These are phyloP conservation scores for Xerocomellus intermedius DNA, from an alignment of 768 basidiomycete species.

Conservation along the genomic window DNA sequence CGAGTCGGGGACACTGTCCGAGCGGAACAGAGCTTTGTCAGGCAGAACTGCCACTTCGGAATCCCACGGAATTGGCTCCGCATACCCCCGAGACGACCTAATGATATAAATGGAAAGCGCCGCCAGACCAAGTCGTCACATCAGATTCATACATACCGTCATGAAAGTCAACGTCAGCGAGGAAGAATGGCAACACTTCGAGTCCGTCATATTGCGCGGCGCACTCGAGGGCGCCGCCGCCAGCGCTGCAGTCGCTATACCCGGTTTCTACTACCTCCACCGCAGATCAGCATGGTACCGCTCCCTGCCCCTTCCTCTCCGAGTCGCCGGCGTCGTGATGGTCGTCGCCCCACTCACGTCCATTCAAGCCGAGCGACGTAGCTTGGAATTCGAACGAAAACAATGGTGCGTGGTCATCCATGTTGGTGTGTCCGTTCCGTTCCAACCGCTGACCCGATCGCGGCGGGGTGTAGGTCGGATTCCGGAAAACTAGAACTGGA, in stretches of 20 bases:
- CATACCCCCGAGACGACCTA: background rate
- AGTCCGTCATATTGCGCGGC: slow-evolving; percentile 57
- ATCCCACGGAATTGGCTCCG: background rate
- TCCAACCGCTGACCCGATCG: background rate
- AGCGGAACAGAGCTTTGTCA: too few species aligned
- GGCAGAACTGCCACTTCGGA: background rate
- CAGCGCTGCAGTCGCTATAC: slow-evolving; percentile 48
- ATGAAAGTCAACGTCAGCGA: slow-evolving; percentile 33
- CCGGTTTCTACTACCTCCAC: slow-evolving; percentile 52
- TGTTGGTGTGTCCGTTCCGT: too few species aligned
- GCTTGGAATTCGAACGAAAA: slow-evolving; percentile 59
- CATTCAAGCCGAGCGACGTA: slow-evolving; percentile 73
- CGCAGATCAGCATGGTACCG: slow-evolving; percentile 59
- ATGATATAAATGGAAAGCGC: background rate
- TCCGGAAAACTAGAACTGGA: slow-evolving; percentile 55
- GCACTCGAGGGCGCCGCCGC: slow-evolving; percentile 53
- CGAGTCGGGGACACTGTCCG: too few species aligned
- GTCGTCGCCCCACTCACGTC: slow-evolving; percentile 63
- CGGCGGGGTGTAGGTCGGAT: slow-evolving; percentile 34
- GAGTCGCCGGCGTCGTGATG: slow-evolving; percentile 66
- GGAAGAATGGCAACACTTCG: slow-evolving; percentile 57
- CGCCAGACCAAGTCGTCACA: too few species aligned
- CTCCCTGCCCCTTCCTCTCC: slow-evolving; percentile 62
- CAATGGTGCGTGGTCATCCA: slow-evolving; percentile 48
- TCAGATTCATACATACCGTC: background rate